Evolutionary conservation across 352 stramenopile species (phyloP).

Genomic region (Plasmopara viticola): DNA sequence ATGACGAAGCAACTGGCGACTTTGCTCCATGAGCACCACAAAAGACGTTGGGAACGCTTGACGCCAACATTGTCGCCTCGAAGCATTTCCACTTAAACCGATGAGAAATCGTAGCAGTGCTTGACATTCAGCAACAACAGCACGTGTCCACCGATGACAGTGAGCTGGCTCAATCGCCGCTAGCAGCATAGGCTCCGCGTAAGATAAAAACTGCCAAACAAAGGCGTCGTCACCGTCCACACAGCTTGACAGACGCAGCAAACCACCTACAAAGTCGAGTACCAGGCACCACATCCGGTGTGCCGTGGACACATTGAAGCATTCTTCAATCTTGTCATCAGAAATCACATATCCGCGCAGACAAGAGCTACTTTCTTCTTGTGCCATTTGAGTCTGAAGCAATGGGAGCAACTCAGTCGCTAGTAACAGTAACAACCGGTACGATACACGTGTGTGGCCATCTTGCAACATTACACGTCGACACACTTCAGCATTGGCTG

Average conservation of each 20-base stretch:
- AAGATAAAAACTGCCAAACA: constrained; percentile 57
- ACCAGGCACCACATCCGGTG: constrained; percentile 61
- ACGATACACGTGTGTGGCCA: constrained; percentile 9
- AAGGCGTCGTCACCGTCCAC: constrained; percentile 11
- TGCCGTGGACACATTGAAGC: constrained; percentile 28
- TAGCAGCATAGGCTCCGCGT: constrained; percentile 39
- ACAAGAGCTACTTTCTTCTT: constrained; percentile 25
- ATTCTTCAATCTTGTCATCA: constrained; percentile 8
- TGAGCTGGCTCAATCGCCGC: constrained; percentile 25
- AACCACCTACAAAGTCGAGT: constrained; percentile 36
- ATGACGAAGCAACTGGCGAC: constrained; percentile 41
- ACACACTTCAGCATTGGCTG: constrained; percentile 39
- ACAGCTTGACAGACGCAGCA: constrained; percentile 26
- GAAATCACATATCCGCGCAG: constrained; percentile 32
- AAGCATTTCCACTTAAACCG: constrained; percentile 28
- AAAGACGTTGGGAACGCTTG: constrained; percentile 44
- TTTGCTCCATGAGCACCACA: constrained; percentile 63
- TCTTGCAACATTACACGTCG: constrained; percentile 37
- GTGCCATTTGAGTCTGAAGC: constrained; percentile 32
- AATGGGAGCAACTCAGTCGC: constrained; percentile 42
- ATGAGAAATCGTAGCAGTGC: constrained; percentile 37
- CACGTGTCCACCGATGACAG: constrained; percentile 31
- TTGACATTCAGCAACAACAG: constrained; percentile 42
- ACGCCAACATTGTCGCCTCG: constrained; percentile 43
- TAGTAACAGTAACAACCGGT: constrained; percentile 38